These are phyloP conservation scores for Solanum etuberosum DNA, from an alignment of 257 asterid genomes.

Conservation along the genomic window DNA sequence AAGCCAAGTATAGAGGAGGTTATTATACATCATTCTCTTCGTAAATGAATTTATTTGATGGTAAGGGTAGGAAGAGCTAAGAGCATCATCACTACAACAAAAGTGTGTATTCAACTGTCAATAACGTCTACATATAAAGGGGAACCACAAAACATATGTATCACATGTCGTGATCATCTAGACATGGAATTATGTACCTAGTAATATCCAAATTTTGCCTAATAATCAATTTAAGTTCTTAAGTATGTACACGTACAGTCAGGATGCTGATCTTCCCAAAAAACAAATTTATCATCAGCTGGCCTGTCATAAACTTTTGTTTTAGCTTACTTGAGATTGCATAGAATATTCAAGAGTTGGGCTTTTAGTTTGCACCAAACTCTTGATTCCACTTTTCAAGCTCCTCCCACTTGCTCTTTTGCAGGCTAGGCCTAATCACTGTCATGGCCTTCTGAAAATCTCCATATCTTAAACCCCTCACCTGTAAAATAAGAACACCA, in stretches of 20 bases:
- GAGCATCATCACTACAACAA: background rate
- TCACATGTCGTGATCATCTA: background rate
- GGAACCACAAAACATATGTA: background rate
- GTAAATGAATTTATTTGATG: background rate
- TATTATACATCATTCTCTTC: background rate
- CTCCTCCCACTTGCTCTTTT: conserved; percentile 87
- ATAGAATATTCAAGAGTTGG: background rate
- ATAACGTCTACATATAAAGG: background rate
- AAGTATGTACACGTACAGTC: background rate
- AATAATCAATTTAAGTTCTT: background rate
- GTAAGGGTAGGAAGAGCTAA: background rate
- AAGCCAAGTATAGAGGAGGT: background rate
- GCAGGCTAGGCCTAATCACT: conserved; percentile 78
- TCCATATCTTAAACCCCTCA: conserved; percentile 55
- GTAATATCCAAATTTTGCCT: background rate
- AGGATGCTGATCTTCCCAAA: background rate
- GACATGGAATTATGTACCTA: background rate
- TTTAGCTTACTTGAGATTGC: background rate
- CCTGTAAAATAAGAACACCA: conserved; percentile 30
- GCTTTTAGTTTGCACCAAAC: conserved; percentile 61
- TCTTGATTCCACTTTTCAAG: conserved; percentile 83
- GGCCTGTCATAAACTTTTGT: background rate
- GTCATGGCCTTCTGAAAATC: conserved; percentile 83
- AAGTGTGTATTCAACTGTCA: background rate
- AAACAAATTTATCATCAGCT: background rate